A percentile compares a stretch with the other conserved stretches of the same genome.
Conservation (phyloP, 2,329 filamentous ascomycete species). For the Paracoccidioides brasiliensis region DNA sequence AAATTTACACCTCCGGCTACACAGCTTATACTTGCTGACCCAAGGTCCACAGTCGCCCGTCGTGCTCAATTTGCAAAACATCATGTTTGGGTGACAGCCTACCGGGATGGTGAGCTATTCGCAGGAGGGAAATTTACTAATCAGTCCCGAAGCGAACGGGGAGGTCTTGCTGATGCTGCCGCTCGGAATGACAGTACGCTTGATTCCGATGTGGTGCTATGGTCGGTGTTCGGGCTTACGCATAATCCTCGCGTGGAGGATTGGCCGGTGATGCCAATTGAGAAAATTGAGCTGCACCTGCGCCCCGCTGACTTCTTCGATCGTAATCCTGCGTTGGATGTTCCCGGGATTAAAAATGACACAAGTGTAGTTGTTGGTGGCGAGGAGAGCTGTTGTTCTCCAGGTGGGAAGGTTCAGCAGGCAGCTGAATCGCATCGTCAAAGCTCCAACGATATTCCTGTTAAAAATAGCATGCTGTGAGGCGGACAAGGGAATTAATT, state of each 20-base stretch:
- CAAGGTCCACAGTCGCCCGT: conserved; percentile 30
- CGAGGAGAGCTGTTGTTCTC: neutral
- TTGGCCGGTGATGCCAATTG: conserved; percentile 38
- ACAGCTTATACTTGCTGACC: conserved; percentile 37
- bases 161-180: conserved; percentile 33
- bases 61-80: conserved; percentile 39
- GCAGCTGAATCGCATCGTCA: conserved; percentile 4
- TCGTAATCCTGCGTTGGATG: conserved; percentile 37
- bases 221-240: conserved; percentile 39
- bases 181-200: conserved; percentile 30
- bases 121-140: conserved; percentile 38
- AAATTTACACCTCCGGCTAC: conserved; percentile 36
- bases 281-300: conserved; percentile 36
- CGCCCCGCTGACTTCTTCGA: conserved; percentile 39
- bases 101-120: conserved; percentile 38
- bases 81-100: conserved; percentile 40
- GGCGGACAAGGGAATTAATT: neutral
- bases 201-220: conserved; percentile 38
- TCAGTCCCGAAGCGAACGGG: conserved; percentile 32
- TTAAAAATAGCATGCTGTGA: neutral
- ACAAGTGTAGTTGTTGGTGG: conserved; percentile 14
- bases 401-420: neutral
- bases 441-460: conserved; percentile 1
- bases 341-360: conserved; percentile 23
- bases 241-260: conserved; percentile 41